Base-by-base conservation (phyloP, 306 rosid species). In the Vachellia pachyceras region DNA sequence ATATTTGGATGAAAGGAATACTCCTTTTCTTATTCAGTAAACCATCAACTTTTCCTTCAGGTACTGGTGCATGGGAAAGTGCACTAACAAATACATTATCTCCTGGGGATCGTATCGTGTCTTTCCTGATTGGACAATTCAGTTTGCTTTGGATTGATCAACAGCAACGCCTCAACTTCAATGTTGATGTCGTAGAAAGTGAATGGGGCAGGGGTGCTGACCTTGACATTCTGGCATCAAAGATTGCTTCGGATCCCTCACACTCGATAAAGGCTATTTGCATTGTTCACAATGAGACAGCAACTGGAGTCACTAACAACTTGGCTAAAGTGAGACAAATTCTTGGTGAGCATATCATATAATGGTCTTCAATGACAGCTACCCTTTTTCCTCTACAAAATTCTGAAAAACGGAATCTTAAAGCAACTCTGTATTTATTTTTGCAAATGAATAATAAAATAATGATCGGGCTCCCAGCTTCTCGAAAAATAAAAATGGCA, bases 21-120 rank as follows among this genome's bases (percentile, higher is more conserved):
- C 18, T 63, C 23, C 5, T 36, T 39, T 52, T 76, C 63, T 52
- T 77, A 71, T 73, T 8, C 41, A 81, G 15, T 73, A 75, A 73
- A 42, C 75, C 13, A 79, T 63, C 74, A 71, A 77, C 82, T 69
- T 45, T 47, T 64, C 86, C 15, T 55, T 85, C 78, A 96, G 99
- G 99, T 69, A 96, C 99, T 80, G 99, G 99, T 72, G 99, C 99
- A 72, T 96, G 99, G 99, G 99, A 96, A 90, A 96, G 99, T 88
- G 97, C 97, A 72, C 94, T 96, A 69, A 96, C 99, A 69, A 96
- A 96, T 88, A 96, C 99, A 75, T 79, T 96, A 79, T 93, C 99
- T 46, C 99, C 99, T 0, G 98, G 99, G 63, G 99, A 96, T 81
- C 89, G 98, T 13, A 93, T 72, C 35, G 92, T 96, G 13, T 92